Evolutionary conservation across 495 filamentous ascomycete genomes (phyloP), one percentile per base, ranked within the genome.

Genomic region (Penicillium goetzii): DNA sequence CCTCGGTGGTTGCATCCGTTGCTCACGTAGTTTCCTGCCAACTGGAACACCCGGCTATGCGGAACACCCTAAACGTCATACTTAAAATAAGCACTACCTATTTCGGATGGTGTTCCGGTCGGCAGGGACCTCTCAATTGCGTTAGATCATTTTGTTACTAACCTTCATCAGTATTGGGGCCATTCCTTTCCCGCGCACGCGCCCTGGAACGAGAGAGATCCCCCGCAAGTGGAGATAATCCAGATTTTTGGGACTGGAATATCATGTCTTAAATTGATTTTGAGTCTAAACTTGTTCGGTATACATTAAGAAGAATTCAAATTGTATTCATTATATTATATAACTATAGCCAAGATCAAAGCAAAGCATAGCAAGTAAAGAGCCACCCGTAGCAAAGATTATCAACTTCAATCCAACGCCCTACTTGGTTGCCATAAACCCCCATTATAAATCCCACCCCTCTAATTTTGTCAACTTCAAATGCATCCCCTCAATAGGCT

Each of bases 401-500:
- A 52, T 17, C 50, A 40, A 15, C 26, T 23, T 32, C 30, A 34
- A 61, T 56, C 26, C 28, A 36, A 38, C 19, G 33, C 0, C 36
- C 12, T 14, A 40, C 36, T 40, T 15, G 3, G 2, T 38, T 14
- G 15, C 17, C 14, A 40, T 8, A 4, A 40, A 40, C 15, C 47
- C 54, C 17, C 14, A 10, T 21, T 51, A 51, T 47, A 62, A 58
- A 33, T 71, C 89, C 89, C 88, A 91, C 2, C 84, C 87, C 33
- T 85, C 83, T 38, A 92, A 66, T 30, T 81, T 71, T 62, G 71
- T 86, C 68, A 86, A 77, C 71, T 76, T 82, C 58, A 90, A 75
- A 70, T 82, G 78, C 80, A 92, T 73, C 5, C 89, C 90, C 34
- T 83, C 83, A 4, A 74, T 73, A 4, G 89, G 89, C 66, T 83